Evolutionary conservation across 1,284 basidiomycete species (phyloP).

Genomic region (Lentinula novae-zelandiae): DNA sequence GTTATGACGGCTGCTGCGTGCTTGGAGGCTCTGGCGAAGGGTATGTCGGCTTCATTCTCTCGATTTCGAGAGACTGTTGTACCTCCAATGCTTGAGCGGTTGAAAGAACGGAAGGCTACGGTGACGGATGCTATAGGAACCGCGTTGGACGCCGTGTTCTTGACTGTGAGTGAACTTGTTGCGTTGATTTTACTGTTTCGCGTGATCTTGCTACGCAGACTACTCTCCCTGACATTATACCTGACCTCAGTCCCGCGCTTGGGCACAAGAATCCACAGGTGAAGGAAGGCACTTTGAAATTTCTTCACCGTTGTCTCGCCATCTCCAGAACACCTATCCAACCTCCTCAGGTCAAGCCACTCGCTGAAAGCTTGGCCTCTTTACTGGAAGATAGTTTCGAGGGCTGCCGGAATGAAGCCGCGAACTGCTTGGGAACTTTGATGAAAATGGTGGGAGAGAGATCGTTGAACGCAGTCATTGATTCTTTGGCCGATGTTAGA

Average conservation of each 20-base stretch:
- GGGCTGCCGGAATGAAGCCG: slow-evolving; percentile 89
- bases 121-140: slow-evolving; percentile 88
- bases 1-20: slow-evolving; percentile 88
- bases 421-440: slow-evolving; percentile 82
- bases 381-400: slow-evolving; percentile 89
- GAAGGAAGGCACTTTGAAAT: slow-evolving; percentile 91
- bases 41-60: slow-evolving; percentile 73
- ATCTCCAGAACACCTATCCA: slow-evolving; percentile 67
- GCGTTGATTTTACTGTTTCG: slow-evolving; percentile 14
- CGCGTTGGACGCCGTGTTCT: slow-evolving; percentile 88
- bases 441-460: slow-evolving; percentile 99
- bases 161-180: slow-evolving; percentile 53
- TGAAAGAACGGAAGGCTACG: slow-evolving; percentile 92
- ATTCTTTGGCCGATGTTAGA: slow-evolving; percentile 84
- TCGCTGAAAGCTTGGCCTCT: slow-evolving; percentile 76
- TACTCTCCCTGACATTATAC: slow-evolving; percentile 77
- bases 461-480: slow-evolving; percentile 85
- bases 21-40: slow-evolving; percentile 84
- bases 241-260: slow-evolving; percentile 77
- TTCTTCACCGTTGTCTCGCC: slow-evolving; percentile 79
- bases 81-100: slow-evolving; percentile 79
- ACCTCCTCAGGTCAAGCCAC: slow-evolving; percentile 77
- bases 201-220: slow-evolving; percentile 44
- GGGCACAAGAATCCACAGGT: slow-evolving; percentile 97
- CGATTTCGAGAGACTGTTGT: slow-evolving; percentile 76